Evolutionary conservation across 305 asterid species (phyloP).

Genomic region (Fraxinus sp.): DNA sequence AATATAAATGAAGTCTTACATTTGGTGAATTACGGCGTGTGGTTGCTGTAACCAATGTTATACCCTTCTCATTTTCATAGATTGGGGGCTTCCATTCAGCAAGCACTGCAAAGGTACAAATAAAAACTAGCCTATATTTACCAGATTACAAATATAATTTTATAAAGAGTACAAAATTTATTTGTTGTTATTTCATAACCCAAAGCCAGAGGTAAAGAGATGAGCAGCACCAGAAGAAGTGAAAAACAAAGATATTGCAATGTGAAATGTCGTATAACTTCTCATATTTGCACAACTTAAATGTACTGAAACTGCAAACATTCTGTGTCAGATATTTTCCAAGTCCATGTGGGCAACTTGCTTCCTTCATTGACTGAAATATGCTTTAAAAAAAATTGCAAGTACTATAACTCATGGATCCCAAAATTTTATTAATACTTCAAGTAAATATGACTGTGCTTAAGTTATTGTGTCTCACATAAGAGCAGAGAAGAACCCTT

Average conservation of each 20-base stretch:
- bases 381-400: constrained; percentile 2
- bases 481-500: not conserved
- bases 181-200: constrained; percentile 8
- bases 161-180: not conserved
- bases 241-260: not conserved
- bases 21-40: constrained; percentile 92
- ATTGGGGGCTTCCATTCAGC: constrained; percentile 98
- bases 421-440: not conserved
- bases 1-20: constrained; percentile 41
- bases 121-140: constrained; percentile 13
- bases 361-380: not conserved
- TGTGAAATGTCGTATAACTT: not conserved
- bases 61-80: constrained; percentile 64
- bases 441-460: not conserved
- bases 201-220: not conserved
- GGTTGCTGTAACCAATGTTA: constrained; percentile 74
- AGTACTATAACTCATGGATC: constrained; percentile 5
- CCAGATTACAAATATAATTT: not conserved
- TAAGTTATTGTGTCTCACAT: not conserved
- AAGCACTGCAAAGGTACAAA: constrained; percentile 52
- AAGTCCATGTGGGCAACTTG: not conserved
- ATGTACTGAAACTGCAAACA: not conserved
- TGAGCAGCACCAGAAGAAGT: not conserved
- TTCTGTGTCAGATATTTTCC: not conserved
- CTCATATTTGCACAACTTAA: not conserved